Evolutionary conservation across 2,329 filamentous ascomycete species (phyloP).

Genomic region (Emmonsia crescens): DNA sequence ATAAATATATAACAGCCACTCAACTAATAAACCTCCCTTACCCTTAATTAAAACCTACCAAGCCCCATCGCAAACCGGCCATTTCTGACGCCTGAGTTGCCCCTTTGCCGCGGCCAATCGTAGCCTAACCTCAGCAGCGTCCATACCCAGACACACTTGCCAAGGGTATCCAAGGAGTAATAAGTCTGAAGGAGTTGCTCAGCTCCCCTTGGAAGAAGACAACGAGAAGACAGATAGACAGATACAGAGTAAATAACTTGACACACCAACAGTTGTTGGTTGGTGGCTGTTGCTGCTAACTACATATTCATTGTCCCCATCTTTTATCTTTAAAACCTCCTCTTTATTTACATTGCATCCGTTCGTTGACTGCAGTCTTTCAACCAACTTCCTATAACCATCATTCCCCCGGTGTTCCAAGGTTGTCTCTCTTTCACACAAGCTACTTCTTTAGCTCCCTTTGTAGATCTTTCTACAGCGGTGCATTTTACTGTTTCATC

Average conservation of each 20-base stretch:
- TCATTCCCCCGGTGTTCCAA: neutral
- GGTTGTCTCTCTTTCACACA: neutral
- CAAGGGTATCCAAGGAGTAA: too few relatives aligned
- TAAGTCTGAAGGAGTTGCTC: too few relatives aligned
- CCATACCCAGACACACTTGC: neutral
- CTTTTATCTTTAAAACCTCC: too few relatives aligned
- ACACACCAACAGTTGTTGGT: too few relatives aligned
- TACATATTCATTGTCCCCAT: too few relatives aligned
- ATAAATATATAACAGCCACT: too few relatives aligned
- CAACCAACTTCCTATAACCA: neutral
- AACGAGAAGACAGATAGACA: too few relatives aligned
- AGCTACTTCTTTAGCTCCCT: neutral
- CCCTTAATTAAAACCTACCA: neutral
- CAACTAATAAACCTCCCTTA: neutral
- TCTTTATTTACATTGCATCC: too few relatives aligned
- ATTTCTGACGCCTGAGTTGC: neutral
- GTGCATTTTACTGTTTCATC: constrained; percentile 4
- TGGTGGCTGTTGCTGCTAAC: too few relatives aligned
- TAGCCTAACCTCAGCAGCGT: neutral
- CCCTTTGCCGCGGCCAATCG: neutral
- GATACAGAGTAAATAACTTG: too few relatives aligned
- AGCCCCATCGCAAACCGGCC: neutral
- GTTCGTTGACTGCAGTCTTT: too few relatives aligned
- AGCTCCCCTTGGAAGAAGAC: too few relatives aligned
- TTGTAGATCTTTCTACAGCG: constrained; percentile 3